Evolutionary conservation across 805 yeast species (phyloP).

Genomic region (Allodekkera sacchari): DNA sequence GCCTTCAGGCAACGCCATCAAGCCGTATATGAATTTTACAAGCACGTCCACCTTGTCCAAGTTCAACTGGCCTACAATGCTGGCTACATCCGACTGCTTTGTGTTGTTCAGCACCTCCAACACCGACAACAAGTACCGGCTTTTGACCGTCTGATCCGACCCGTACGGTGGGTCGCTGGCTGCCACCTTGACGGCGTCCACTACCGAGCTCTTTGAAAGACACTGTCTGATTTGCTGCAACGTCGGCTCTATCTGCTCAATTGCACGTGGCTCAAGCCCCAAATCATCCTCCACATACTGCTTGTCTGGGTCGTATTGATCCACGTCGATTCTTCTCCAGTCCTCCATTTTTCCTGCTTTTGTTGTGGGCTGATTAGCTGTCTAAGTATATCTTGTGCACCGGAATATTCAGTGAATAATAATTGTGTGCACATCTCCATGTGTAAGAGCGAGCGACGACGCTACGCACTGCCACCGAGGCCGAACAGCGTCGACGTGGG

Average conservation of each 20-base stretch:
- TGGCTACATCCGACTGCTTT: conserved; percentile 57
- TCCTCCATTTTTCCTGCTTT: conserved; percentile 39
- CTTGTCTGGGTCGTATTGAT: conserved; percentile 79
- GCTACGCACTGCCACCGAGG: too few species aligned
- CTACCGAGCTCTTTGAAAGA: conserved; percentile 64
- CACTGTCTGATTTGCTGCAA: conserved; percentile 51
- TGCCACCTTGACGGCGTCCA: conserved; percentile 55
- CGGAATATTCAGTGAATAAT: background rate
- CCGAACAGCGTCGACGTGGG: too few species aligned
- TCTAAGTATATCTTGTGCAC: background rate
- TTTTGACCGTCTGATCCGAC: conserved; percentile 51
- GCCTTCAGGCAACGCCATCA: conserved; percentile 70
- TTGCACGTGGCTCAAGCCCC: conserved; percentile 33
- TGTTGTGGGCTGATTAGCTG: background rate
- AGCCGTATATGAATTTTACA: conserved; percentile 77
- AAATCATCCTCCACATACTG: conserved; percentile 24
- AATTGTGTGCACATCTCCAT: too few species aligned
- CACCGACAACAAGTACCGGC: conserved; percentile 43
- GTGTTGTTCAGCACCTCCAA: conserved; percentile 65
- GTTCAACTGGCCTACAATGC: conserved; percentile 49
- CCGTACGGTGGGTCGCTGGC: conserved; percentile 80
- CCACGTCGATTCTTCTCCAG: conserved; percentile 94
- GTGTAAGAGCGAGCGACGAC: too few species aligned
- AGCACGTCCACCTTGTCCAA: conserved; percentile 66
- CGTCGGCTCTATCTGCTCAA: conserved; percentile 46